phyloP scores from a whole-genome alignment of 176 grass and related monocot species.

The Leersia perrieri region DNA sequence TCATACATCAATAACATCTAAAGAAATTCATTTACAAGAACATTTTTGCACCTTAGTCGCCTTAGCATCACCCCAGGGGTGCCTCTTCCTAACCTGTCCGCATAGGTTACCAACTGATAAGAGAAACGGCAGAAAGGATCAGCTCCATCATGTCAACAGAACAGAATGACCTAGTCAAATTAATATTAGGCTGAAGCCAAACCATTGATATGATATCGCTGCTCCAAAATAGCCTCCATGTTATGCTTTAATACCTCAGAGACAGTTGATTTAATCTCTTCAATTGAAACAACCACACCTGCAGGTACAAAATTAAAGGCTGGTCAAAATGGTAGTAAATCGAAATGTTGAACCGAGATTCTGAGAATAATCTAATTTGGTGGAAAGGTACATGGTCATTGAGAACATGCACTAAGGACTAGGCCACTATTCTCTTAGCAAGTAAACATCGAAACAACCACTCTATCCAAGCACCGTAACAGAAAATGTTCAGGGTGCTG shows the following conservation, averaged over 20 bases:
- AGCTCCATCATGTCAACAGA: background rate
- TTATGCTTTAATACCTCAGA: conserved; percentile 63
- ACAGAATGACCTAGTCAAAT: conserved; percentile 10
- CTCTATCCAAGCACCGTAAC: background rate
- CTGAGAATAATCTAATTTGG: background rate
- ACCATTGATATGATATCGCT: conserved; percentile 96
- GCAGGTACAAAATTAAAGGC: conserved; percentile 25
- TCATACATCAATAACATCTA: conserved; percentile 1
- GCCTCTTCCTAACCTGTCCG: conserved; percentile 80
- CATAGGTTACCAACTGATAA: conserved; percentile 80
- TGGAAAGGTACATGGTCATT: conserved; percentile 11
- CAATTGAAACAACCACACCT: conserved; percentile 85
- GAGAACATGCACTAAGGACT: background rate
- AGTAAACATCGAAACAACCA: conserved; percentile 19
- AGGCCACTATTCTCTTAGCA: background rate
- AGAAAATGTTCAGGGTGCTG: background rate
- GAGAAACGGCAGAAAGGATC: conserved; percentile 19
- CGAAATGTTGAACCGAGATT: conserved; percentile 1
- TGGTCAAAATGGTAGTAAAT: conserved; percentile 13
- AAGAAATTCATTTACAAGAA: background rate
- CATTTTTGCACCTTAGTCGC: conserved; percentile 56
- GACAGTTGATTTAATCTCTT: conserved; percentile 82
- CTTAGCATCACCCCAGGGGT: conserved; percentile 97
- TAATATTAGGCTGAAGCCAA: conserved; percentile 14
- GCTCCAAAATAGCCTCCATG: conserved; percentile 87